These are phyloP conservation scores for Fusarium subtropicale DNA, from an alignment of 2,329 filamentous ascomycete genomes.

Conservation along the genomic window DNA sequence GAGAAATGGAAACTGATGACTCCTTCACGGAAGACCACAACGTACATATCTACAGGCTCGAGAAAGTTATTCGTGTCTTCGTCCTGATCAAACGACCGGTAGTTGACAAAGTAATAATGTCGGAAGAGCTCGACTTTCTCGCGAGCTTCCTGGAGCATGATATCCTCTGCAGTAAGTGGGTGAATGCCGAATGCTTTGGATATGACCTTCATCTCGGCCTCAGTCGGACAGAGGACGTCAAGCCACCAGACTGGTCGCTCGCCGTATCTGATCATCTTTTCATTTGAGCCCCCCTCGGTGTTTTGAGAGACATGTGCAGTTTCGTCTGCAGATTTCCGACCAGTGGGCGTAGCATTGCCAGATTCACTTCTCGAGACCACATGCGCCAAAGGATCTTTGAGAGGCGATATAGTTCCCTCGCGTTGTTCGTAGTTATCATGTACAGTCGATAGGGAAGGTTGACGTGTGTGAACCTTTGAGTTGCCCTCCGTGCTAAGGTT, in stretches of 20 bases:
- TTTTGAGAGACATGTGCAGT: conserved; percentile 36
- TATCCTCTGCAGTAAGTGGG: conserved; percentile 93
- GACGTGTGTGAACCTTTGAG: conserved; percentile 59
- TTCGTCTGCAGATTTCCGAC: conserved; percentile 54
- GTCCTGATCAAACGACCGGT: conserved; percentile 97
- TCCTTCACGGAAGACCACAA: conserved; percentile 95
- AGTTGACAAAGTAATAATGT: conserved; percentile 99
- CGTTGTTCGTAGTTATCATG: conserved; percentile 36
- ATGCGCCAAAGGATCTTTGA: conserved; percentile 49
- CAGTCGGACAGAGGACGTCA: conserved; percentile 89
- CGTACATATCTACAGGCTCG: conserved; percentile 96
- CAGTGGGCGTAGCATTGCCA: conserved; percentile 61
- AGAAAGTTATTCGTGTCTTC: conserved; percentile 88
- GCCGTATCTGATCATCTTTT: conserved; percentile 71
- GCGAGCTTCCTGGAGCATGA: conserved; percentile 95
- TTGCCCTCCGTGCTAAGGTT: conserved; percentile 52
- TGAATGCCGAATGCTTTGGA: conserved; percentile 96
- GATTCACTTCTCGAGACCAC: conserved; percentile 53
- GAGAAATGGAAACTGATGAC: conserved; percentile 97
- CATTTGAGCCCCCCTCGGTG: conserved; percentile 37
- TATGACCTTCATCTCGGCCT: conserved; percentile 94
- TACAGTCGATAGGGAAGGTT: conserved; percentile 56
- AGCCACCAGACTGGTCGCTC: conserved; percentile 97
- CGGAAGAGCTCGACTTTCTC: conserved; percentile 98
- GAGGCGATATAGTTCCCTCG: conserved; percentile 48